Evolutionary conservation across 768 basidiomycete species (phyloP).

Genomic region (Albatrellus ellisii): DNA sequence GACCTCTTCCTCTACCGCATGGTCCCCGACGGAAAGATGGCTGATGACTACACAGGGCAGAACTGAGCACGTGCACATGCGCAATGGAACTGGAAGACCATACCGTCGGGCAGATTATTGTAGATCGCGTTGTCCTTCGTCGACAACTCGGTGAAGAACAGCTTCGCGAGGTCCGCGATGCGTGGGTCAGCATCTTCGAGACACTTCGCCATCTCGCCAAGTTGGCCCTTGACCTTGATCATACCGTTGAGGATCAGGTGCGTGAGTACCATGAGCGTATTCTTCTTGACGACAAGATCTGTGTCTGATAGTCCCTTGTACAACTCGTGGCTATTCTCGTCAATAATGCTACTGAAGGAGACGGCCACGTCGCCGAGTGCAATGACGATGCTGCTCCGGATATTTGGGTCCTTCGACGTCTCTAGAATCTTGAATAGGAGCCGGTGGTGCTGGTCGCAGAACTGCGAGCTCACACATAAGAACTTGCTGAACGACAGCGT

Average conservation of each 20-base stretch:
- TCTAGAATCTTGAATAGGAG: constrained; percentile 92
- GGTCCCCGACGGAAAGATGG: constrained; percentile 81
- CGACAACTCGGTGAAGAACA: constrained; percentile 93
- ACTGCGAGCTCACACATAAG: constrained; percentile 88
- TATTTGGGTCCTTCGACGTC: constrained; percentile 77
- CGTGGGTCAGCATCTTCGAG: constrained; percentile 81
- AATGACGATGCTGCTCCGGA: constrained; percentile 94
- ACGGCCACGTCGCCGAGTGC: constrained; percentile 96
- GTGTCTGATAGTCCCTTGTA: constrained; percentile 88
- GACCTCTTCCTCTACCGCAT: constrained; percentile 83
- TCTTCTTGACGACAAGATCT: constrained; percentile 91
- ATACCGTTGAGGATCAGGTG: constrained; percentile 96
- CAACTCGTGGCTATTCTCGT: constrained; percentile 92
- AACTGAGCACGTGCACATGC: background rate
- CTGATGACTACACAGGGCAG: constrained; percentile 58
- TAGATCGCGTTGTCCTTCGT: constrained; percentile 99
- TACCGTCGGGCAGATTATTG: constrained; percentile 94
- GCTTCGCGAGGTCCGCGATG: constrained; percentile 87
- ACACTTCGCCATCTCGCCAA: constrained; percentile 99
- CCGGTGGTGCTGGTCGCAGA: constrained; percentile 82
- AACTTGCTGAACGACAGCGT: constrained; percentile 89
- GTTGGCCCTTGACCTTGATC: constrained; percentile 99
- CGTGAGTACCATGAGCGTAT: constrained; percentile 96
- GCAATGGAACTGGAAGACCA: constrained; percentile 13
- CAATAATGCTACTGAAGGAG: constrained; percentile 94